These are phyloP conservation scores for Erodium moschatum DNA, from an alignment of 441 rosid species.

Conservation along the genomic window DNA sequence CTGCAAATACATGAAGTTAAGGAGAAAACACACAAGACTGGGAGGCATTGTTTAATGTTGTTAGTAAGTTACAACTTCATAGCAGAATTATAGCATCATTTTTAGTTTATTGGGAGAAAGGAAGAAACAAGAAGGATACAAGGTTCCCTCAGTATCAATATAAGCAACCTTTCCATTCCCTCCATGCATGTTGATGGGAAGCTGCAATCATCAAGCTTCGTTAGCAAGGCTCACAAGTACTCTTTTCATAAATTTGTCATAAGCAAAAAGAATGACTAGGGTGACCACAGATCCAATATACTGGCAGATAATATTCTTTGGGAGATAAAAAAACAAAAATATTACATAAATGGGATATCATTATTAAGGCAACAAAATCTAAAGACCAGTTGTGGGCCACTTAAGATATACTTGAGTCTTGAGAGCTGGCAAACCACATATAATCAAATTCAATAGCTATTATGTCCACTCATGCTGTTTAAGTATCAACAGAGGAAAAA, in stretches of 20 bases:
- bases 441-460: no score
- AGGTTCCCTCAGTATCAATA: slow-evolving; percentile 83
- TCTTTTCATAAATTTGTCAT: neutral
- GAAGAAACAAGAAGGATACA: slow-evolving; percentile 43
- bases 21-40: slow-evolving; percentile 22
- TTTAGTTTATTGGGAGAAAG: slow-evolving; percentile 10
- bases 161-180: slow-evolving; percentile 93
- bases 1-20: slow-evolving; percentile 37
- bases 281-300: neutral
- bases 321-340: neutral
- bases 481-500: no score
- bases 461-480: no score
- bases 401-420: no score
- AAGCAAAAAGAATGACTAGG: neutral
- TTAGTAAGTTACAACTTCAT: no score
- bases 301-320: neutral
- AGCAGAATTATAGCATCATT: neutral
- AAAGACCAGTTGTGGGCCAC: no score
- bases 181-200: slow-evolving; percentile 79
- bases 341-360: neutral
- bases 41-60: neutral
- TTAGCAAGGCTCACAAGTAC: neutral
- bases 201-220: slow-evolving; percentile 35
- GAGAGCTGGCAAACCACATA: no score
- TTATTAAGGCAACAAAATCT: no score